Conservation (phyloP, 192 early-diverging fungal species). For the Backusella sp. region DNA sequence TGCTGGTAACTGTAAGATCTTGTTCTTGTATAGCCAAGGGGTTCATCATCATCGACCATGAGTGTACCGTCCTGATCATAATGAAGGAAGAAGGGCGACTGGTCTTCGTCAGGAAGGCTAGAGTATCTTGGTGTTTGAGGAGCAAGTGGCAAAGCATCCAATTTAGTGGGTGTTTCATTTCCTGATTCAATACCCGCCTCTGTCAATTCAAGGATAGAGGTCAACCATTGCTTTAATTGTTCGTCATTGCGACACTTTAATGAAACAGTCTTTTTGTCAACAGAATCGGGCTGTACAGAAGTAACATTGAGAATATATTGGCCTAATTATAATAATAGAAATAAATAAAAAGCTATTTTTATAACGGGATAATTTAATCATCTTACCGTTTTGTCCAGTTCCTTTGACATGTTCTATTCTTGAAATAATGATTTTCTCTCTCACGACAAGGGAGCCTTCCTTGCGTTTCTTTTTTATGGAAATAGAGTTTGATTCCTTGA, state of each 20-base stretch:
- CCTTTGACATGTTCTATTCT: constrained; percentile 12
- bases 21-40: background rate
- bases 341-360: background rate
- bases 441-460: constrained; percentile 35
- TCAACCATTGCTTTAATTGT: constrained; percentile 83
- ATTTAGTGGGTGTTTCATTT: background rate
- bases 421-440: constrained; percentile 14
- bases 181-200: background rate
- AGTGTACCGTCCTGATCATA: constrained; percentile 36
- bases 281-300: constrained; percentile 73
- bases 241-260: constrained; percentile 89
- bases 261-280: constrained; percentile 83
- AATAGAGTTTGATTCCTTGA: constrained; percentile 39
- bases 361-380: background rate
- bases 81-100: constrained; percentile 31
- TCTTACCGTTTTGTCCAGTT: background rate
- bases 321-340: constrained; percentile 13
- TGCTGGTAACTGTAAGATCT: constrained; percentile 10
- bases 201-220: background rate
- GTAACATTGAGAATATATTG: constrained; percentile 71
- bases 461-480: constrained; percentile 58
- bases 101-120: constrained; percentile 12
- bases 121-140: constrained; percentile 24
- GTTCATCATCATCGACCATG: constrained; percentile 39
- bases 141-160: background rate